Evolutionary conservation across 2,329 filamentous ascomycete genomes (phyloP).

Genomic region (Chaetomiaceae sp.): DNA sequence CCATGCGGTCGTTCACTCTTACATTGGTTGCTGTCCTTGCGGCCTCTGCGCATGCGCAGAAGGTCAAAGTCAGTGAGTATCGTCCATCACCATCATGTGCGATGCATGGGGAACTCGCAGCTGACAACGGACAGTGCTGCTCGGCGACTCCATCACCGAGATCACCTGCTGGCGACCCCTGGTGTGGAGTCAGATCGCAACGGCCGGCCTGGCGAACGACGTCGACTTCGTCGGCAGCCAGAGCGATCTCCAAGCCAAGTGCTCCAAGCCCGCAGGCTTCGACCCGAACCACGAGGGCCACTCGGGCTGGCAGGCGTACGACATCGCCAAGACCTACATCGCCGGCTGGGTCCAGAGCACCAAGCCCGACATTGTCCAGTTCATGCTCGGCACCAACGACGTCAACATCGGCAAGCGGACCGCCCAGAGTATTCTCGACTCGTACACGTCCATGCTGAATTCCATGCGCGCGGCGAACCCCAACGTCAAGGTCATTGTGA

Average conservation of each 20-base stretch:
- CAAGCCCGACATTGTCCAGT: conserved; percentile 40
- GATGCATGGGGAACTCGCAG: background rate
- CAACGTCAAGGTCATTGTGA: conserved; percentile 36
- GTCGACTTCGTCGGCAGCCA: conserved; percentile 41
- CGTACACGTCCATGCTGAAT: conserved; percentile 37
- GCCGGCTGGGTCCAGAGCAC: conserved; percentile 35
- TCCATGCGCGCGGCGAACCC: conserved; percentile 36
- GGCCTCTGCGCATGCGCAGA: conserved; percentile 12
- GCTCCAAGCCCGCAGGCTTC: conserved; percentile 33
- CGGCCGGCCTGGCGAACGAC: conserved; percentile 31
- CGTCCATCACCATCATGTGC: background rate
- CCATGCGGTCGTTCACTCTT: conserved; percentile 6
- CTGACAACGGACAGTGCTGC: conserved; percentile 32
- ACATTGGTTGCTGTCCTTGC: conserved; percentile 12
- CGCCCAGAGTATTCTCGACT: conserved; percentile 33
- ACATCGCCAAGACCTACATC: conserved; percentile 40
- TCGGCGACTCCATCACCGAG: conserved; percentile 43
- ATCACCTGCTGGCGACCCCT: conserved; percentile 41
- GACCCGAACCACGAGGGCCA: conserved; percentile 41
- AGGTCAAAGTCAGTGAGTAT: conserved; percentile 23
- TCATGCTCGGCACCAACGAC: conserved; percentile 45
- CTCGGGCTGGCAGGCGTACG: conserved; percentile 39
- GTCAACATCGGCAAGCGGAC: conserved; percentile 33
- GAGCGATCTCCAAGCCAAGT: conserved; percentile 34
- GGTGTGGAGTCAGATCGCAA: conserved; percentile 37